Evolutionary conservation across 2,329 filamentous ascomycete species (phyloP).

Genomic region (Aspergillus sojae): DNA sequence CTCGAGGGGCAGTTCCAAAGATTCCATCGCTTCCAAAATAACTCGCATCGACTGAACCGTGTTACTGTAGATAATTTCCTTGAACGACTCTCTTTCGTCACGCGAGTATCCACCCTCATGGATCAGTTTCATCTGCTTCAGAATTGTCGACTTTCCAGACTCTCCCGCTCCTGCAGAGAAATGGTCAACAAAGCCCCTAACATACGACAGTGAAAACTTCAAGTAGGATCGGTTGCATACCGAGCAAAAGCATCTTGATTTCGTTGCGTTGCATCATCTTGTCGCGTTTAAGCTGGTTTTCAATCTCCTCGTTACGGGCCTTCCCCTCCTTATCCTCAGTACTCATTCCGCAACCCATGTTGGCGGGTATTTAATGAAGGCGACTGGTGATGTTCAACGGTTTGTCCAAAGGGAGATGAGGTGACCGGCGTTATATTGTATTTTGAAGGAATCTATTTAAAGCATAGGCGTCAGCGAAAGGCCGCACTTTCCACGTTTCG

Average conservation of each 20-base stretch:
- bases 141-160: slow-evolving; percentile 91
- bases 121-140: slow-evolving; percentile 99
- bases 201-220: not conserved
- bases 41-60: slow-evolving; percentile 72
- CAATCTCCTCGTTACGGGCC: slow-evolving; percentile 99
- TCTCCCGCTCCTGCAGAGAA: slow-evolving; percentile 80
- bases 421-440: slow-evolving; percentile 11
- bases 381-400: slow-evolving; percentile 5
- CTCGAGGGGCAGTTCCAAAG: slow-evolving; percentile 77
- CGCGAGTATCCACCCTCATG: slow-evolving; percentile 98
- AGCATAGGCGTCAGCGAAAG: slow-evolving; percentile 14
- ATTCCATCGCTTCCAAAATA: slow-evolving; percentile 70
- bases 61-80: slow-evolving; percentile 73
- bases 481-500: slow-evolving; percentile 11
- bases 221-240: slow-evolving; percentile 57
- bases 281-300: slow-evolving; percentile 98
- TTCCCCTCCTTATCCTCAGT: slow-evolving; percentile 99
- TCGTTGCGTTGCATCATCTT: slow-evolving; percentile 99
- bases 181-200: slow-evolving; percentile 20
- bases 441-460: slow-evolving; percentile 15
- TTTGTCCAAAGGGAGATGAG: slow-evolving; percentile 9
- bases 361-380: slow-evolving; percentile 53
- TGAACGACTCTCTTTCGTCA: slow-evolving; percentile 74
- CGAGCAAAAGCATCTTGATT: slow-evolving; percentile 99
- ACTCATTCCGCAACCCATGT: slow-evolving; percentile 99